Evolutionary conservation across 2,329 filamentous ascomycete species (phyloP).

Genomic region (Daldinia sp.): DNA sequence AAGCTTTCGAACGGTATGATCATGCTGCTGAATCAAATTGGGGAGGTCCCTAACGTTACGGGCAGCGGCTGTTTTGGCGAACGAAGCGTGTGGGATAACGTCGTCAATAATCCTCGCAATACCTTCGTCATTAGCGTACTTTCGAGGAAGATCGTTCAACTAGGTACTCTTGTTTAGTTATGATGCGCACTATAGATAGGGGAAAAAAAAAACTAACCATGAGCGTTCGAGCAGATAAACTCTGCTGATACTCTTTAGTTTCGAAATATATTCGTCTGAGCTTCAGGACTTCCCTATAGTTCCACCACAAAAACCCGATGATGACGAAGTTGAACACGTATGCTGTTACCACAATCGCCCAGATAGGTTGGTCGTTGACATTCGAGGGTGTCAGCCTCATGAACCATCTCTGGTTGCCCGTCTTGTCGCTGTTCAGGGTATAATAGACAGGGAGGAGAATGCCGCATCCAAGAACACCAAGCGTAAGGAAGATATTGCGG

Average conservation of each 20-base stretch:
- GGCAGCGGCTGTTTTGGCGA: slow-evolving; percentile 71
- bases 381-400: slow-evolving; percentile 70
- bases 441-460: slow-evolving; percentile 87
- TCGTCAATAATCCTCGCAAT: slow-evolving; percentile 85
- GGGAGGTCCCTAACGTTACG: slow-evolving; percentile 94
- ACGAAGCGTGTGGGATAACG: slow-evolving; percentile 76
- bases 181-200: not conserved
- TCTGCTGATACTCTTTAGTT: slow-evolving; percentile 87
- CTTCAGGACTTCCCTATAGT: slow-evolving; percentile 79
- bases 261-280: slow-evolving; percentile 85
- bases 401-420: slow-evolving; percentile 60
- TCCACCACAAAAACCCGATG: slow-evolving; percentile 87
- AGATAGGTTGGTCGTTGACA: slow-evolving; percentile 65
- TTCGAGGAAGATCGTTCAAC: slow-evolving; percentile 85
- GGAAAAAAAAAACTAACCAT: slow-evolving; percentile 62
- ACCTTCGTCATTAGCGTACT: slow-evolving; percentile 85
- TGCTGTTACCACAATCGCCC: slow-evolving; percentile 70
- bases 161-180: slow-evolving; percentile 57
- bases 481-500: slow-evolving; percentile 84
- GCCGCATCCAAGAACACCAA: slow-evolving; percentile 78
- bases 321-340: slow-evolving; percentile 81
- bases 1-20: slow-evolving; percentile 81
- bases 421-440: slow-evolving; percentile 58
- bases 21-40: slow-evolving; percentile 85
- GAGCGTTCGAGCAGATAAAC: slow-evolving; percentile 79